Evolutionary conservation across 169 alveolate genomes (phyloP), one percentile per base, ranked within the genome.

Genomic region (Besnoitia besnoiti): DNA sequence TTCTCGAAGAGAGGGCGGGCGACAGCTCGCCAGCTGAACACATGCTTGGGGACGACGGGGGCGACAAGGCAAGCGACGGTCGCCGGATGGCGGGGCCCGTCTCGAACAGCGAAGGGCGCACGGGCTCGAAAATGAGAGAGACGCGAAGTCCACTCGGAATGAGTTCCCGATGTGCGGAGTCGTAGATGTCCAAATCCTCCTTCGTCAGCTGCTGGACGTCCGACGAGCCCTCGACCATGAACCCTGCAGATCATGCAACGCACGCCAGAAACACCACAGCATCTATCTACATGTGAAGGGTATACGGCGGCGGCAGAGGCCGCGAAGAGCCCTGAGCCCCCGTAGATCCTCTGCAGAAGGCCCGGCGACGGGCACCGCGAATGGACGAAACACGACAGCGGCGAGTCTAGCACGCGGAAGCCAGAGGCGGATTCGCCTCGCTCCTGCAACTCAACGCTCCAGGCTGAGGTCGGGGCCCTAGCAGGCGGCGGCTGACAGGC

Each of bases 111-210:
- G 80, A 67, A 0, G 80, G 80, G 2, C 46, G 44, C 3, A 67
- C 80, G 44, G 80, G 80, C 80, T 67, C 80, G 44, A 67, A 67
- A 67, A 67, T 67, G 21, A 67, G 80, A 30, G 80, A 67, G 21
- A 67, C 42, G 0, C 80, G 39, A 5, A 67, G 47, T 10, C 42
- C 80, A 16, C n/a, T 42, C 24, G 80, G 80, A 30, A 67, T 35
- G 42, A 67, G 44, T 16, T 35, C 46, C 46, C 42, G 47, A 16
- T 33, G 80, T 8, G 44, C 10, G 39, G 80, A 35, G 80, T 67
- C 80, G 67, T 55, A 55, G 14, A n/a, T 67, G 44, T 67, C 80
- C 30, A 67, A 16, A 42, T 67, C 80, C n/a, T 35, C 80, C 80
- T 67, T 67, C 39, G 80, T 67, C 46, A 67, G 44, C 44, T 33